Conservation (phyloP, 2,329 filamentous ascomycete species). For the Epicoccum sorghinum region DNA sequence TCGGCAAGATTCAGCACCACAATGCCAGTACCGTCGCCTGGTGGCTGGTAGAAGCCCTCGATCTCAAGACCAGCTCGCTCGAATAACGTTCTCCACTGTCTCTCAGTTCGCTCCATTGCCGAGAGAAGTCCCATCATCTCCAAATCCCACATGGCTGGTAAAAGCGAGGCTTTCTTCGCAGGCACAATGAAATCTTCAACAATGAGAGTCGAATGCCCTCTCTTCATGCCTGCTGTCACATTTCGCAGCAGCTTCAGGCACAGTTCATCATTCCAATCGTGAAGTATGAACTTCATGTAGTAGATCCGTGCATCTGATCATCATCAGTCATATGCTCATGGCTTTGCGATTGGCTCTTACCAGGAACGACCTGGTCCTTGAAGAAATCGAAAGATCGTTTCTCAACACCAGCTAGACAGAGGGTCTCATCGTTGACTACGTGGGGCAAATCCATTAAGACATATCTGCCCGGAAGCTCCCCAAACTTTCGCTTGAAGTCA, state of each 20-base stretch:
- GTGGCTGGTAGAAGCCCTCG: conserved; percentile 10
- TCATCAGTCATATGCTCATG: not conserved
- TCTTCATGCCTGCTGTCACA: conserved; percentile 21
- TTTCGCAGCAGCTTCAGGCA: conserved; percentile 17
- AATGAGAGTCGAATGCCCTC: conserved; percentile 13
- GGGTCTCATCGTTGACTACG: conserved; percentile 1
- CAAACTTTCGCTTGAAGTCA: conserved; percentile 7
- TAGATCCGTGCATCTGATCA: conserved; percentile 12
- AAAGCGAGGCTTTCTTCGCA: not conserved
- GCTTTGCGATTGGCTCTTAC: not conserved
- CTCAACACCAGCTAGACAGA: conserved; percentile 1
- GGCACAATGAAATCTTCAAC: conserved; percentile 19
- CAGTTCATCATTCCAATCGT: conserved; percentile 17
- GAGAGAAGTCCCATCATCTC: conserved; percentile 16
- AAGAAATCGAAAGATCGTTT: conserved; percentile 31
- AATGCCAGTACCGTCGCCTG: conserved; percentile 9
- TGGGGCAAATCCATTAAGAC: conserved; percentile 2
- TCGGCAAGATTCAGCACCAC: conserved; percentile 3
- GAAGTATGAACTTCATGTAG: conserved; percentile 22
- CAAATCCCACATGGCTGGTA: conserved; percentile 16
- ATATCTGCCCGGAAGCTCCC: not conserved
- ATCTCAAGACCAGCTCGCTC: conserved; percentile 10
- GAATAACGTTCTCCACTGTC: conserved; percentile 11
- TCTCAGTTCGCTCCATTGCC: conserved; percentile 14
- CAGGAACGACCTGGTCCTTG: conserved; percentile 11